Conservation (phyloP, 805 yeast genomes). For the Blastobotrys chiropterorum region DNA sequence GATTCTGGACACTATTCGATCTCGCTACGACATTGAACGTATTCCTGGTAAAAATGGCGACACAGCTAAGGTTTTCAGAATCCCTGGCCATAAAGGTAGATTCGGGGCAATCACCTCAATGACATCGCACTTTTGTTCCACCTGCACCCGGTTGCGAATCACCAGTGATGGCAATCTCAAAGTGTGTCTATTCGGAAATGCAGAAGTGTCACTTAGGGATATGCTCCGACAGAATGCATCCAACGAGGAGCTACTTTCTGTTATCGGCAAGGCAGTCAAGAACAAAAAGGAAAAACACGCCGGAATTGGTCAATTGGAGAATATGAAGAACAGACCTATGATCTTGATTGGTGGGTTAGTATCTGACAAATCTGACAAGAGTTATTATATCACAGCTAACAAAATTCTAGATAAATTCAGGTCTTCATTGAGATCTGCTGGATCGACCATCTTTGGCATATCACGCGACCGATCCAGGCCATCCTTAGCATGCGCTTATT, state of each 20-base stretch:
- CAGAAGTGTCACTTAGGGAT: slow-evolving; percentile 44
- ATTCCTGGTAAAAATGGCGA: slow-evolving; percentile 35
- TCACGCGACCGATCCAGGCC: neutral
- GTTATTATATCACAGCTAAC: neutral
- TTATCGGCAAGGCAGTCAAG: slow-evolving; percentile 42
- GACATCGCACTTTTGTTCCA: slow-evolving; percentile 47
- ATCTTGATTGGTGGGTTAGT: slow-evolving; percentile 48
- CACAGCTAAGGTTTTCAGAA: slow-evolving; percentile 42
- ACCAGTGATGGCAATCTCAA: slow-evolving; percentile 51
- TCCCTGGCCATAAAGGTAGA: slow-evolving; percentile 40
- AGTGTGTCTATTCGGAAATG: slow-evolving; percentile 49
- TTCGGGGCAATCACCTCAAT: slow-evolving; percentile 51
- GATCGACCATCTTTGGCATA: neutral
- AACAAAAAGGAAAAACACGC: slow-evolving; percentile 47
- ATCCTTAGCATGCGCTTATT: neutral
- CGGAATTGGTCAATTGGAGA: slow-evolving; percentile 41
- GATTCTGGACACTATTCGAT: slow-evolving; percentile 33
- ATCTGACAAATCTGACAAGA: neutral
- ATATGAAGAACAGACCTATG: slow-evolving; percentile 49
- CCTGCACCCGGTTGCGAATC: slow-evolving; percentile 46
- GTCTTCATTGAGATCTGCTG: neutral
- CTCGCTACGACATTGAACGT: slow-evolving; percentile 26
- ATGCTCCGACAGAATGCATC: slow-evolving; percentile 34
- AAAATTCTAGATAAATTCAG: neutral
- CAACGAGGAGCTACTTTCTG: slow-evolving; percentile 34